Percentiles rank a stretch among this genome's conserved stretches.
Conservation (phyloP, 306 rosid species). For the Cyclanthera cordifolia region DNA sequence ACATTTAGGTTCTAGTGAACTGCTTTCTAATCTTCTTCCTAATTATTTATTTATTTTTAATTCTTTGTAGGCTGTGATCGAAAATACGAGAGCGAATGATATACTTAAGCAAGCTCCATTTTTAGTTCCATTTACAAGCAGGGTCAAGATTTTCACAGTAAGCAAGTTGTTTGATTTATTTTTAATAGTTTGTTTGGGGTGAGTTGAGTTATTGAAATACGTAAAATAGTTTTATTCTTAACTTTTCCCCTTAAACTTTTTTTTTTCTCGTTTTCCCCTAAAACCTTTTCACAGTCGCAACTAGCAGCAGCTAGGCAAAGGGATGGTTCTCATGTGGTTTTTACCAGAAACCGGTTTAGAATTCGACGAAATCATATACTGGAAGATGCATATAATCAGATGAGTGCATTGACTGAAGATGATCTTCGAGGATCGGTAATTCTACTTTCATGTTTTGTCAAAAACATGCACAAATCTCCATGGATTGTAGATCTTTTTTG, state of each 20-base stretch:
- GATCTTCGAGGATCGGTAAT: constrained; percentile 85
- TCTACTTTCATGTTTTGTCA: constrained; percentile 10
- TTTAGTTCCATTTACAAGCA: constrained; percentile 93
- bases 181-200: background rate
- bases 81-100: constrained; percentile 82
- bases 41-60: constrained; percentile 5
- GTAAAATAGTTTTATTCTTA: too few relatives aligned
- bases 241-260: background rate
- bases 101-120: constrained; percentile 88
- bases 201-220: too few relatives aligned
- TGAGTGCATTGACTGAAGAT: constrained; percentile 87
- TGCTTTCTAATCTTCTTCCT: constrained; percentile 1
- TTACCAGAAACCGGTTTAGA: constrained; percentile 73
- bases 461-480: background rate
- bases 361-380: constrained; percentile 80
- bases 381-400: constrained; percentile 91
- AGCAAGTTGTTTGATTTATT: constrained; percentile 21
- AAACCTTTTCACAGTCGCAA: constrained; percentile 66
- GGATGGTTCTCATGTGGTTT: constrained; percentile 51
- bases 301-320: constrained; percentile 75
- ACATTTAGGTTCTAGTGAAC: constrained; percentile 8
- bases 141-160: constrained; percentile 91
- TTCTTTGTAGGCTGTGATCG: constrained; percentile 49
- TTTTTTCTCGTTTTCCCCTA: too few relatives aligned
- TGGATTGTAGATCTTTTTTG: too few relatives aligned